Conservation (phyloP, 1,139 yeast species). For the Scheffersomyces illinoinensis region DNA sequence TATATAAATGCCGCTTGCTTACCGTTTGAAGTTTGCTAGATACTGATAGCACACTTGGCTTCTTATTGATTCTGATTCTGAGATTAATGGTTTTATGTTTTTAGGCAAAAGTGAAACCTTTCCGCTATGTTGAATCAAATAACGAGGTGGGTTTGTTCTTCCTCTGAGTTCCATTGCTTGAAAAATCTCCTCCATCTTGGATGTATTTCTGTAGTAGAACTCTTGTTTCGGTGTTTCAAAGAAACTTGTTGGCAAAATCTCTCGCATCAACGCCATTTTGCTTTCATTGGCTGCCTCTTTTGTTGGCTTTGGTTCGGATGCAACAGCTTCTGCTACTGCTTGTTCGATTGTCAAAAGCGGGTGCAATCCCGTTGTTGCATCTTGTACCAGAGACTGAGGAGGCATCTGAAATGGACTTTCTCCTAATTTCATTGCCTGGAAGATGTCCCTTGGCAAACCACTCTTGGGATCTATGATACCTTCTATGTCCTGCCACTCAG, state of each 20-base stretch:
- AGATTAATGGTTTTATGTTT: background rate
- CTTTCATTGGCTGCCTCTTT: background rate
- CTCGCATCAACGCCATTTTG: background rate
- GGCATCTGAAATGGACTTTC: background rate
- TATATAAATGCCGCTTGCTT: background rate
- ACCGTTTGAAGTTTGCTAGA: background rate
- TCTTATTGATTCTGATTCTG: background rate
- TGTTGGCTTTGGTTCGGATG: background rate
- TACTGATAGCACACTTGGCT: background rate
- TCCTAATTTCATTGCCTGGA: background rate
- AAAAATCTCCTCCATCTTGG: background rate
- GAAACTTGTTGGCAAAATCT: background rate
- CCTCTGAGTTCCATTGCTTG: background rate
- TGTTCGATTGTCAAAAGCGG: background rate
- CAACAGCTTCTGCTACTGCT: background rate
- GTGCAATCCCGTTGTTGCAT: background rate
- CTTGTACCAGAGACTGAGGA: background rate
- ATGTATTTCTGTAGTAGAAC: background rate
- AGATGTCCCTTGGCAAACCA: background rate
- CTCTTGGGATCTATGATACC: background rate
- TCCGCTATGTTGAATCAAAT: background rate
- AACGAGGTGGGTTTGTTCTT: background rate
- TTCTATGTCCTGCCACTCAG: background rate
- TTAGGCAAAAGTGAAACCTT: background rate
- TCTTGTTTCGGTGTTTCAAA: background rate